Evolutionary conservation across 1,139 yeast species (phyloP).

Genomic region (Diutina pseudorugosa): DNA sequence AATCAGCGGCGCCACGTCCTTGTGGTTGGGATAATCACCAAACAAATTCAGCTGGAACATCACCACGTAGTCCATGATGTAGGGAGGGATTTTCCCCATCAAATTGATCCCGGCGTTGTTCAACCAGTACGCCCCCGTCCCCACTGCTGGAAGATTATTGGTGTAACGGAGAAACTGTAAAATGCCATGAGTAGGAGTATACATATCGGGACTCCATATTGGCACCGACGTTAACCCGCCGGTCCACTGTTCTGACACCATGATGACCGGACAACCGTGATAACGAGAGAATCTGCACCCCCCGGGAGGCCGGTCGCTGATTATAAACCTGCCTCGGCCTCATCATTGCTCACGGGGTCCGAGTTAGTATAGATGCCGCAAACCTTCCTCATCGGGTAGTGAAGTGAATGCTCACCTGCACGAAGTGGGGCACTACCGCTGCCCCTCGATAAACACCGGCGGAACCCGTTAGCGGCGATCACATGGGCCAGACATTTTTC

Average conservation of each 20-base stretch:
- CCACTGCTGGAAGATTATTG: conserved; percentile 34
- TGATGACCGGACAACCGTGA: too few relatives aligned
- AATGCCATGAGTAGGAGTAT: conserved; percentile 18
- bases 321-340: background rate
- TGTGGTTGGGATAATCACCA: background rate
- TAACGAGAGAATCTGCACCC: too few relatives aligned
- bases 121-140: conserved; percentile 34
- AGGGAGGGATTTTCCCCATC: conserved; percentile 11
- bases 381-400: background rate
- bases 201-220: conserved; percentile 4
- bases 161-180: conserved; percentile 17
- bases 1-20: background rate
- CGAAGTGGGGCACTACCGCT: background rate
- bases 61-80: conserved; percentile 5
- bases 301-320: too few relatives aligned
- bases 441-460: background rate
- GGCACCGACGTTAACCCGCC: background rate
- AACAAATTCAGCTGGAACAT: background rate
- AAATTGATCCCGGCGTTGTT: conserved; percentile 17
- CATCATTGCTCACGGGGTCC: background rate
- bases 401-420: background rate
- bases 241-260: background rate
- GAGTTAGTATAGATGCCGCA: background rate
- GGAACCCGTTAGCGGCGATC: background rate
- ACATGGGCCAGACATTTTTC: too few relatives aligned